A percentile compares a stretch with the other conserved stretches of the same genome.
phyloP scores from a whole-genome alignment of 148 eudicot species.

The Drosera capensis region DNA sequence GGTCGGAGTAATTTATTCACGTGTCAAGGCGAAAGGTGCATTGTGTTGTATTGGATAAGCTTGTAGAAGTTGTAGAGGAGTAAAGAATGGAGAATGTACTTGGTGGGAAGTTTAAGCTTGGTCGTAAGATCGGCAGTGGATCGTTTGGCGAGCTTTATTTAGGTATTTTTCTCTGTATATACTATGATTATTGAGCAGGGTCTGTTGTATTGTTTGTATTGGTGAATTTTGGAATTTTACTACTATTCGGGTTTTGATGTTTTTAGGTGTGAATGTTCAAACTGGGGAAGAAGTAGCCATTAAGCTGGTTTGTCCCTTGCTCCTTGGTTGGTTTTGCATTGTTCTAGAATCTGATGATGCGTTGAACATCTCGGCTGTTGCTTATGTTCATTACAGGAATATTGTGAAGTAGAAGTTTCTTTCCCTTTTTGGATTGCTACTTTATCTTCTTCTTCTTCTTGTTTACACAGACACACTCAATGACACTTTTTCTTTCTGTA shows the following conservation, averaged over 20 bases:
- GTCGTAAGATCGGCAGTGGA: constrained; percentile 71
- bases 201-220: too few species aligned
- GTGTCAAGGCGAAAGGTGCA: constrained; percentile 11
- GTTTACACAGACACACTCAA: too few species aligned
- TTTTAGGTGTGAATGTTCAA: constrained; percentile 6
- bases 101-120: constrained; percentile 72
- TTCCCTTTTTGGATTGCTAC: too few species aligned
- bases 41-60: not conserved
- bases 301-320: constrained; percentile 7
- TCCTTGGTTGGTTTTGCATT: not conserved
- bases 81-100: constrained; percentile 44
- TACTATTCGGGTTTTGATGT: not conserved
- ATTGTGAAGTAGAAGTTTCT: too few species aligned
- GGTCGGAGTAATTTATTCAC: not conserved
- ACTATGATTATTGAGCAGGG: too few species aligned
- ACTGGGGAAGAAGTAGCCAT: constrained; percentile 14
- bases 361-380: not conserved
- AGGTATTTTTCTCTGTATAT: too few species aligned
- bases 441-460: too few species aligned
- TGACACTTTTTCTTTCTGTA: not conserved
- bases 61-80: not conserved
- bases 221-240: too few species aligned
- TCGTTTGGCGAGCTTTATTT: constrained; percentile 71
- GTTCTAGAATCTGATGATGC: not conserved
- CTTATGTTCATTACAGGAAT: too few species aligned